A percentile compares a stretch with the other conserved stretches of the same genome.
Evolutionary conservation across 208 protist species (phyloP).

Genomic region (Leishmania tropica): DNA sequence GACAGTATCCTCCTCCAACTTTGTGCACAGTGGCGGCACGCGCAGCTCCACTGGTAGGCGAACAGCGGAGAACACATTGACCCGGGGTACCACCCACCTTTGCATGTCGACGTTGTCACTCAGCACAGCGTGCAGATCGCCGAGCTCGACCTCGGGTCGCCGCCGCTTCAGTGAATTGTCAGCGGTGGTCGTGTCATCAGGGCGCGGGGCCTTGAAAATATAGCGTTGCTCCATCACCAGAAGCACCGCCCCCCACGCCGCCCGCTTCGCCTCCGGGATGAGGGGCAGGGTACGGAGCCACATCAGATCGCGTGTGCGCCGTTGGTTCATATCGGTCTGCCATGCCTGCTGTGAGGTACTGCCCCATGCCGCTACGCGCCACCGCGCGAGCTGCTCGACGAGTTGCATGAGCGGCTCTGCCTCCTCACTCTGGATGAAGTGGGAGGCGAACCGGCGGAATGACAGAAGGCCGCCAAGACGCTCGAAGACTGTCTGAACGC

Average conservation of each 20-base stretch:
- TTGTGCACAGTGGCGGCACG: constrained; percentile 51
- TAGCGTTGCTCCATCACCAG: constrained; percentile 72
- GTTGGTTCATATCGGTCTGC: constrained; percentile 54
- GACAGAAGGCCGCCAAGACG: constrained; percentile 64
- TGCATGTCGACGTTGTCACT: constrained; percentile 62
- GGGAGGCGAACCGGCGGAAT: constrained; percentile 61
- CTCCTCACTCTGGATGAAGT: constrained; percentile 41
- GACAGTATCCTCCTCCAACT: constrained; percentile 55
- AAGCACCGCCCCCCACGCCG: constrained; percentile 53
- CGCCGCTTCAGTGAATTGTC: constrained; percentile 37
- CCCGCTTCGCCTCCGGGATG: constrained; percentile 51
- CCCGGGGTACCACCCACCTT: constrained; percentile 46
- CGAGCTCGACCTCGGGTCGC: constrained; percentile 18
- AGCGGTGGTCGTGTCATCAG: constrained; percentile 15
- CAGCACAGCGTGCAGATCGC: constrained; percentile 29
- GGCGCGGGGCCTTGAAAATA: constrained; percentile 50
- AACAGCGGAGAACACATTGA: constrained; percentile 58
- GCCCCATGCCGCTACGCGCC: constrained; percentile 57
- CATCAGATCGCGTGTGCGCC: constrained; percentile 46
- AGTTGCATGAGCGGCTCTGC: constrained; percentile 48
- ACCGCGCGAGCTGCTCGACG: constrained; percentile 57
- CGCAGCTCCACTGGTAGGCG: constrained; percentile 66
- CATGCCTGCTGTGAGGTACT: constrained; percentile 65
- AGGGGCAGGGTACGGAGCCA: constrained; percentile 64
- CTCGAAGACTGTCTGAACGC: constrained; percentile 71